phyloP scores from a whole-genome alignment of 352 stramenopile genomes.

The Elongisporangium undulatum region DNA sequence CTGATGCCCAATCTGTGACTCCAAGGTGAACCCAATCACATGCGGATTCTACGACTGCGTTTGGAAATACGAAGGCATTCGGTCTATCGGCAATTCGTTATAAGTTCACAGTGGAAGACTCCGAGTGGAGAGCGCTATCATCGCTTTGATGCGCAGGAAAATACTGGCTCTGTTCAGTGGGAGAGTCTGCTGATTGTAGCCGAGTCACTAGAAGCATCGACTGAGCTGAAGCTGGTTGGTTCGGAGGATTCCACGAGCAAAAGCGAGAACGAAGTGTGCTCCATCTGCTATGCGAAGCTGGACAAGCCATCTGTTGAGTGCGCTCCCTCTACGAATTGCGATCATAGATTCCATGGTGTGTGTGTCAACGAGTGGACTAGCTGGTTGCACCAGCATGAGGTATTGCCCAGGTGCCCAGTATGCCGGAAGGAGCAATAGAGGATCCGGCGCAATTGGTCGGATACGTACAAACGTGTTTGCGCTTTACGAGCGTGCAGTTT shows the following conservation, averaged over 20 bases:
- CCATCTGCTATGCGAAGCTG: neutral
- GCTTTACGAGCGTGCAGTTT: too few species aligned
- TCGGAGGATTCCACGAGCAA: neutral
- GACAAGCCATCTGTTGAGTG: neutral
- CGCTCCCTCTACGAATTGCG: constrained; percentile 3
- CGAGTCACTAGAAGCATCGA: neutral
- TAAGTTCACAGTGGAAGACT: constrained; percentile 18
- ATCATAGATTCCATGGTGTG: constrained; percentile 11
- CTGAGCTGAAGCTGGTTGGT: neutral
- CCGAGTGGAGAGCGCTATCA: constrained; percentile 12
- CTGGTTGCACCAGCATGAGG: constrained; percentile 6
- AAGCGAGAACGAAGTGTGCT: neutral
- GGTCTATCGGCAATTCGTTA: neutral
- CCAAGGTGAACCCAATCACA: constrained; percentile 8
- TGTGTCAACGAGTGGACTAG: constrained; percentile 12
- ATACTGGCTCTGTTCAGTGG: constrained; percentile 10
- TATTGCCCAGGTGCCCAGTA: constrained; percentile 8
- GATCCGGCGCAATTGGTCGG: too few species aligned
- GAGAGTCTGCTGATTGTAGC: constrained; percentile 16
- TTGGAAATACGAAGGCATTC: constrained; percentile 25
- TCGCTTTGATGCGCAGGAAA: constrained; percentile 16
- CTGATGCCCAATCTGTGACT: constrained; percentile 14
- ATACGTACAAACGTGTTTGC: too few species aligned
- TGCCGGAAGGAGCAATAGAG: neutral
- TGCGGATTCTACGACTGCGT: constrained; percentile 31